Conservation (phyloP, 2,329 filamentous ascomycete genomes). For the Aureobasidium mangrovei region DNA sequence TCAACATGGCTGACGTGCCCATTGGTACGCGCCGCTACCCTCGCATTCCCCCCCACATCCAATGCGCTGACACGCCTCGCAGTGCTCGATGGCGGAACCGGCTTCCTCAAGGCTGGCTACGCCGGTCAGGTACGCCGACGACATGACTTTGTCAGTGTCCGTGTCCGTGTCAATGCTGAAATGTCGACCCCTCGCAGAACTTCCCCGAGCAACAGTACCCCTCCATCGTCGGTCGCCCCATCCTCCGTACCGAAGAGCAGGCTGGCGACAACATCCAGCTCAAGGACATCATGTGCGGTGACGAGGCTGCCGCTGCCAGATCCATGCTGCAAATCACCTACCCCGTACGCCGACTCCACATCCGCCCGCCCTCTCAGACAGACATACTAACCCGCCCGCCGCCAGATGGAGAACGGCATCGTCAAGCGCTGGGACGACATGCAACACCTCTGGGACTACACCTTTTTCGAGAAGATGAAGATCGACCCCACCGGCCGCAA, state of each 20-base stretch:
- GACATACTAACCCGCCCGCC: slow-evolving; percentile 16
- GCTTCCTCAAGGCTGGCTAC: slow-evolving; percentile 99
- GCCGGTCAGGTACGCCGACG: slow-evolving; percentile 61
- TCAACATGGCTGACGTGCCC: slow-evolving; percentile 40
- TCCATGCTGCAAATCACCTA: slow-evolving; percentile 99
- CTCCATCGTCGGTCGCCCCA: slow-evolving; percentile 94
- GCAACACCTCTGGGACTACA: slow-evolving; percentile 99
- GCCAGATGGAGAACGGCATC: slow-evolving; percentile 95
- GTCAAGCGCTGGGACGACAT: slow-evolving; percentile 99
- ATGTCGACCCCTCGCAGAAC: slow-evolving; percentile 52
- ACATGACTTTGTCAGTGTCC: background rate
- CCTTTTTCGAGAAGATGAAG: slow-evolving; percentile 94
- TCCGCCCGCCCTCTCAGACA: background rate
- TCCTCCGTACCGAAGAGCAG: slow-evolving; percentile 91
- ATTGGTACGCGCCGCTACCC: slow-evolving; percentile 33
- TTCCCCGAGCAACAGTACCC: slow-evolving; percentile 98
- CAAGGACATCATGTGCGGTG: slow-evolving; percentile 99
- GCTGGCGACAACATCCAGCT: slow-evolving; percentile 57
- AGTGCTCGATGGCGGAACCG: slow-evolving; percentile 99
- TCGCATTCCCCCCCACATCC: slow-evolving; percentile 8
- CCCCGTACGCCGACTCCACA: slow-evolving; percentile 48
- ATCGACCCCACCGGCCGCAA: slow-evolving; percentile 86
- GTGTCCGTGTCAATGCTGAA: background rate
- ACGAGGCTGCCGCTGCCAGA: slow-evolving; percentile 89
- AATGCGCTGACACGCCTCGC: slow-evolving; percentile 19